Evolutionary conservation across 2,329 filamentous ascomycete genomes (phyloP).

Genomic region (Claviceps sp.): DNA sequence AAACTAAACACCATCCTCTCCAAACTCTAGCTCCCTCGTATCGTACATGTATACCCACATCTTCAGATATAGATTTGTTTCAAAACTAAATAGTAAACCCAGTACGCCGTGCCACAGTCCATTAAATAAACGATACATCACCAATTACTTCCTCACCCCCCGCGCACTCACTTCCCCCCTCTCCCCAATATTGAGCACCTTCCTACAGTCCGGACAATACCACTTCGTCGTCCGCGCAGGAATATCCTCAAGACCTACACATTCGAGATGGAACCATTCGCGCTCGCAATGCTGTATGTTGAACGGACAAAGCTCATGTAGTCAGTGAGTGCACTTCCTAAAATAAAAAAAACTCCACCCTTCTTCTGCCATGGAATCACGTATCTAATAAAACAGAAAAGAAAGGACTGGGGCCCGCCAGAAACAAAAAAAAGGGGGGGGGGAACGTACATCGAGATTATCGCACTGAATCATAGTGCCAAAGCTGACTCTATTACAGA

Average conservation of each 20-base stretch:
- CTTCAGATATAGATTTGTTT: background rate
- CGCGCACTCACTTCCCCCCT: conserved; percentile 49
- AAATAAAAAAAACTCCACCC: too few species aligned
- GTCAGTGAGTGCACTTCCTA: too few species aligned
- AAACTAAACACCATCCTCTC: too few species aligned
- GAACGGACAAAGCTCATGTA: too few species aligned
- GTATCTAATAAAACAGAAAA: too few species aligned
- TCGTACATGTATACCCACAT: background rate
- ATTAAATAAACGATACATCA: background rate
- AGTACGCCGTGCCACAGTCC: background rate
- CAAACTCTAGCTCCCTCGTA: too few species aligned
- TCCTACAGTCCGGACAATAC: conserved; percentile 70
- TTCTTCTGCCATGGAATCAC: too few species aligned
- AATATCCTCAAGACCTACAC: conserved; percentile 54
- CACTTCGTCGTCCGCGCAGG: conserved; percentile 65
- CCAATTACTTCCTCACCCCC: conserved; percentile 31
- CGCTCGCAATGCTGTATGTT: conserved; percentile 49
- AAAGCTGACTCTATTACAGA: conserved; percentile 68
- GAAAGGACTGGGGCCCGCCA: background rate
- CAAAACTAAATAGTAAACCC: background rate
- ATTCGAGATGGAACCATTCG: conserved; percentile 77
- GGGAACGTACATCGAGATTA: conserved; percentile 52
- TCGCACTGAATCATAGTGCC: conserved; percentile 78
- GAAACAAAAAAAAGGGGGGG: background rate
- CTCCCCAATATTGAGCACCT: conserved; percentile 47